Percentiles rank a stretch among this genome's conserved stretches.
These are phyloP conservation scores for Salix brachista DNA, from an alignment of 345 rosid genomes.

Conservation along the genomic window DNA sequence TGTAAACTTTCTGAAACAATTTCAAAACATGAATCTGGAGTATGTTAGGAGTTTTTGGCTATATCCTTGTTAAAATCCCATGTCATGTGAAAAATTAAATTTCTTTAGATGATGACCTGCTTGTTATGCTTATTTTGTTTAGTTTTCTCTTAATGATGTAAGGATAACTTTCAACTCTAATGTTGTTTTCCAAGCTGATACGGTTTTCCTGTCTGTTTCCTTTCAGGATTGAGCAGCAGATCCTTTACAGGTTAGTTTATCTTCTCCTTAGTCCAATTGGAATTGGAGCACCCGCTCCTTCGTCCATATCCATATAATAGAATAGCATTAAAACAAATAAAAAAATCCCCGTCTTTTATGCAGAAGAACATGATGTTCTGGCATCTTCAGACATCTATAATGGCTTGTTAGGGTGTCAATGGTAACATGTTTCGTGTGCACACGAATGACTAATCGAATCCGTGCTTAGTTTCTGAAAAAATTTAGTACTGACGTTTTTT, in stretches of 20 bases:
- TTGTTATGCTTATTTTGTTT: background rate
- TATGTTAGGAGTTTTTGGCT: background rate
- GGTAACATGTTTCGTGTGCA: background rate
- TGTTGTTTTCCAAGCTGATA: background rate
- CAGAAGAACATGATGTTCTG: background rate
- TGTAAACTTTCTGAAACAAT: background rate
- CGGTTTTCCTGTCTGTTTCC: slow-evolving; percentile 5
- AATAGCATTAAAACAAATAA: background rate
- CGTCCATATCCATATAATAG: background rate
- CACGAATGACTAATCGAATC: no score
- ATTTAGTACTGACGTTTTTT: background rate
- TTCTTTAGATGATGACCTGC: background rate
- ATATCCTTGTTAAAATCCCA: background rate
- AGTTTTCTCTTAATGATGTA: background rate
- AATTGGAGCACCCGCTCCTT: background rate
- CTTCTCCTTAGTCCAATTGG: background rate
- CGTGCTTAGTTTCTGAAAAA: background rate
- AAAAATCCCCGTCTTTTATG: background rate
- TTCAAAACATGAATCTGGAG: background rate
- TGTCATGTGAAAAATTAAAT: background rate
- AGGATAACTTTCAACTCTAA: background rate
- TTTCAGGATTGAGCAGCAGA: slow-evolving; percentile 47
- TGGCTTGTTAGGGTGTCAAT: background rate
- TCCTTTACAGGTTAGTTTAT: slow-evolving; percentile 45
- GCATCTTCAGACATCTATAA: background rate